Evolutionary conservation across 2,329 filamentous ascomycete species (phyloP), one percentile per base, ranked within the genome.

Genomic region (Aureobasidium sp.): DNA sequence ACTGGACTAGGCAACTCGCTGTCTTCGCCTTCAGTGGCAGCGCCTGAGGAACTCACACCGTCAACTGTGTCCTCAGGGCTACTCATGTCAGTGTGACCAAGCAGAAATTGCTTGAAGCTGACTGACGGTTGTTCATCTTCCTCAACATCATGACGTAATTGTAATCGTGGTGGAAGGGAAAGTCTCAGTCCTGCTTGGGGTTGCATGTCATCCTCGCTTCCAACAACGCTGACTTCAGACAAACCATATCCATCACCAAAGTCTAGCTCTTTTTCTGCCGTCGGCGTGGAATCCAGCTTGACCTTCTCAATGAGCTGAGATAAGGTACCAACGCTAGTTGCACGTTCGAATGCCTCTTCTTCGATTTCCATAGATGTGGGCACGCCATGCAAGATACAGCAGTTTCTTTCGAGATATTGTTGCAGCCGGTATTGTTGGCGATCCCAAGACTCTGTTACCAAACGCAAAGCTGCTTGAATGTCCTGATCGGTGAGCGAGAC

Each of bases 401-500:
- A 74, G 65, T 81, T 81, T 47, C 79, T 75, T 46, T 76, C 71
- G 8, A 81, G 71, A 63, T 79, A 80, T 62, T 78, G 75, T 39
- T 77, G 71, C 1, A 81, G 68, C 1, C 79, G 74, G 63, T 77
- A 77, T 61, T 76, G 76, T 66, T 81, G 79, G 17, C 78, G 72
- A 41, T 77, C 76, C 79, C 79, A 81, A 65, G 78, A 79, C 63
- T 81, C 79, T 37, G 78, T 75, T 0, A 81, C 75, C 0, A 81
- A 68, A 5, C 74, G 73, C 10, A 81, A 71, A 0, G 79, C 79
- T 7, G 77, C 78, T 63, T 78, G 78, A 52, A 81, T 78, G 63
- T 81, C 78, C 64, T 80, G 78, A n/a, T 79, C 75, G 1, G 77
- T 78, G 17, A 76, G 72, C 36, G 65, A 50, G 29, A 66, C 55